These are phyloP conservation scores for Thermochaetoides thermophila DNA, from an alignment of 495 filamentous ascomycete genomes.

Conservation along the genomic window DNA sequence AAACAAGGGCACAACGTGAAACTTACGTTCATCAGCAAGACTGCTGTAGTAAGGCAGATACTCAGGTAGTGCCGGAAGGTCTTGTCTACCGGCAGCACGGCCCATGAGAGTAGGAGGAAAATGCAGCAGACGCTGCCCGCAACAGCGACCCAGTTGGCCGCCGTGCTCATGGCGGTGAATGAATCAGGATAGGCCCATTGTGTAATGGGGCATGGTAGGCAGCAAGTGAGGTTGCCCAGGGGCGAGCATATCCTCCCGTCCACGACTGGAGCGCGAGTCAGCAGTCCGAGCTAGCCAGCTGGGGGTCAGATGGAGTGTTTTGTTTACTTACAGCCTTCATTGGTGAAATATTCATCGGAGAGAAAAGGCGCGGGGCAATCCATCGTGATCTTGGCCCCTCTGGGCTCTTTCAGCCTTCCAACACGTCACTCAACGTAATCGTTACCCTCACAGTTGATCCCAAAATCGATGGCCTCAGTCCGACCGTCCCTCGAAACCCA, in stretches of 20 bases:
- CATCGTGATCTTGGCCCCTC: slow-evolving; percentile 3
- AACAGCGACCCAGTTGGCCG: slow-evolving; percentile 69
- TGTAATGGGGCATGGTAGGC: slow-evolving; percentile 77
- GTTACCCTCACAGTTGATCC: too few relatives aligned
- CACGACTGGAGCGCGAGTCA: slow-evolving; percentile 36
- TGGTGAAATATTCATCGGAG: slow-evolving; percentile 15
- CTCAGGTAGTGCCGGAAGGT: slow-evolving; percentile 88
- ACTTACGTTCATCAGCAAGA: slow-evolving; percentile 65
- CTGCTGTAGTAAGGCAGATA: slow-evolving; percentile 62
- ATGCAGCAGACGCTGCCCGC: slow-evolving; percentile 52
- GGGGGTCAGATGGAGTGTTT: background rate
- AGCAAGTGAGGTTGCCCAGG: slow-evolving; percentile 41
- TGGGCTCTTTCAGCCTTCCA: too few relatives aligned
- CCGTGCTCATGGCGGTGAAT: slow-evolving; percentile 46
- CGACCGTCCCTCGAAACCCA: background rate
- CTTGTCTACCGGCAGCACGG: slow-evolving; percentile 71
- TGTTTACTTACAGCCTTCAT: slow-evolving; percentile 28
- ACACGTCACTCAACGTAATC: too few relatives aligned
- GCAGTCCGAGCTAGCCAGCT: background rate
- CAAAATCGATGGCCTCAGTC: background rate
- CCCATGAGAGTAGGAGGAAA: slow-evolving; percentile 72
- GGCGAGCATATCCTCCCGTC: slow-evolving; percentile 46
- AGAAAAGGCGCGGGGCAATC: slow-evolving; percentile 24
- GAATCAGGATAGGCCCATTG: slow-evolving; percentile 72
- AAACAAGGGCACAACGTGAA: background rate